Percentiles rank a stretch among this genome's conserved stretches.
Conservation (phyloP, 2,329 filamentous ascomycete genomes). For the Aspergillus sp. region DNA sequence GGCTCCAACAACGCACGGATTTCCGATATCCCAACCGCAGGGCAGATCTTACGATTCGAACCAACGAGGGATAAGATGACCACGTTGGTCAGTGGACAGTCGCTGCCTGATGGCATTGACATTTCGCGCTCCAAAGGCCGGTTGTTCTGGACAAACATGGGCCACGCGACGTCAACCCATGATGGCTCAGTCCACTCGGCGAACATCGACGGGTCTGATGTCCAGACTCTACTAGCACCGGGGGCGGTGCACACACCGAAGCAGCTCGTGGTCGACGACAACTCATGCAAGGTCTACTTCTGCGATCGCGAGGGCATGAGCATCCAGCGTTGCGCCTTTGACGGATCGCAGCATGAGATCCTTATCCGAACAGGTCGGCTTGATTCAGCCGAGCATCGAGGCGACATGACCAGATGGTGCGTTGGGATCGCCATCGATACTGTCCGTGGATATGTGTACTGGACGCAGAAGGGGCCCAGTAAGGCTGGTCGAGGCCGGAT, state of each 20-base stretch:
- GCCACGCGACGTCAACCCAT: conserved; percentile 31
- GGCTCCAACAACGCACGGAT: conserved; percentile 20
- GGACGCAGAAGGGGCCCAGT: conserved; percentile 60
- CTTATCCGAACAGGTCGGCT: conserved; percentile 39
- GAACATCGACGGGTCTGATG: conserved; percentile 51
- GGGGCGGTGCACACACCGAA: conserved; percentile 54
- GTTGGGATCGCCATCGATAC: conserved; percentile 56
- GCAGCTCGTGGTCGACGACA: conserved; percentile 36
- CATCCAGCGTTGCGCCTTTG: conserved; percentile 36
- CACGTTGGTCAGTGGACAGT: conserved; percentile 17
- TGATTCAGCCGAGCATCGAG: conserved; percentile 23
- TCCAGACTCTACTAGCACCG: conserved; percentile 42
- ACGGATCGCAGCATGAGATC: conserved; percentile 35
- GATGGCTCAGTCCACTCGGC: conserved; percentile 47
- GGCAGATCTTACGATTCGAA: too few species aligned
- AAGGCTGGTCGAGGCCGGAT: conserved; percentile 56
- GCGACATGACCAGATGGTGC: conserved; percentile 46
- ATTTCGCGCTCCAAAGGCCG: conserved; percentile 33
- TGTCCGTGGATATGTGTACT: conserved; percentile 52
- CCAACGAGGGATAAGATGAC: conserved; percentile 15
- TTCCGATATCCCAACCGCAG: conserved; percentile 14
- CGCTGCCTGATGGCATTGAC: conserved; percentile 49
- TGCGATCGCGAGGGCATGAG: conserved; percentile 46
- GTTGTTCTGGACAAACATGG: conserved; percentile 56
- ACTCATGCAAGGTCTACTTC: conserved; percentile 36